Base-by-base conservation (phyloP, 2,329 filamentous ascomycete species). In the Lasiodiplodia sp. region DNA sequence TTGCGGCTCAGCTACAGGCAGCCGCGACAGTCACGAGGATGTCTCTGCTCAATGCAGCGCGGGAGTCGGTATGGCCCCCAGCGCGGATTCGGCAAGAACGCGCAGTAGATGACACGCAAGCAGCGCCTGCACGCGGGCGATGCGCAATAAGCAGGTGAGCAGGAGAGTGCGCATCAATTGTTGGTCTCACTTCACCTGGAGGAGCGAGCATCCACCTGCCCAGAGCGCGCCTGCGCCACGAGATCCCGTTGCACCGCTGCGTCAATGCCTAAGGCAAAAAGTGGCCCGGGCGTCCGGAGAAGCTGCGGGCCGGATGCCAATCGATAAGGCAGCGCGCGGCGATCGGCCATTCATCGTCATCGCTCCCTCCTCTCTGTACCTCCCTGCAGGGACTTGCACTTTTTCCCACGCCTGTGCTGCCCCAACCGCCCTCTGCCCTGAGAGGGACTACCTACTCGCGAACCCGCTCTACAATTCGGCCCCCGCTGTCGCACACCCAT, bases 331-430 rank as follows among this genome's bases (percentile, higher is more conserved):
- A 40, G 38, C 38, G 31, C 38, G 12, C 52, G 55, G 21, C 25
- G 57, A 60, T 60, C 38, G 28, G 47, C 60, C 60, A 38, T 47
- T 64, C 60, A 52, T 31, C 60, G 60, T 64, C 60, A 64, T 64
- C 28, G 60, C 47, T 49, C 37, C 31, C 47, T 52, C 60, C 37
- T 28, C n/a, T 31, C 40, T 64, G 44, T 49, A 52, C 60, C 60
- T 64, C 60, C 60, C 60, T 64, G 60, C 60, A 52, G 31, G 28
- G 31, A 38, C 28, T 23, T 47, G 60, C 60, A 64, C 60, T 64
- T 64, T 64, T 52, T 52, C 25, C 18, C 47, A 51, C 60, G 47
- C 60, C 31, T 38, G 47, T n/a, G 47, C 60, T 21, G 34, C 11
- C 28, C 21, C 44, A 21, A 25, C 23, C 14, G n/a, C 4, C 31